Base-by-base conservation (phyloP, 805 yeast genomes). In the Ogataea kodamae region DNA sequence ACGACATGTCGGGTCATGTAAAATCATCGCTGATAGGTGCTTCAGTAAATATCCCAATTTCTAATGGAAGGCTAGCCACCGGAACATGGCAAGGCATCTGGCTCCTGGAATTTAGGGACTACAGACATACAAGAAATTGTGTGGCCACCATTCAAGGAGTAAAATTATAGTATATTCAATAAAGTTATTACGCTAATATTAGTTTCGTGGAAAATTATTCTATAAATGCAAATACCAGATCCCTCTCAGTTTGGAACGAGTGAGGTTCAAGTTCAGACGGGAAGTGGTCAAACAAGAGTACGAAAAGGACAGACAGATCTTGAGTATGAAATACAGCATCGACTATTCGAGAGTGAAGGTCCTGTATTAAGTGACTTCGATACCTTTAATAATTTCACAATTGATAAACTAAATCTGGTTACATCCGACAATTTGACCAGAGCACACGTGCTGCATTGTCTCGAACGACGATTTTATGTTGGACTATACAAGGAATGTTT, bases 81-180 rank as follows among this genome's bases (percentile, higher is more conserved):
- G 94, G 94, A 2, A 84, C 92, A 0, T 85, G 94, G 94, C 94
- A 84, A 54, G 94, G 92, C 0, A 70, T 85, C 25, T 84, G 82
- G 67, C 63, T 81, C 30, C 65, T 83, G 50, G 94, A 84, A 54
- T 84, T 85, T 59, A 68, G 94, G 48, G 65, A 67, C 28, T 70
- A 74, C 55, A 60, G 64, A 46, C 90, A 84, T 50, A 59, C 78
- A 6, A 69, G 94, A 49, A 70, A 70, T 35, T 62, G 83, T 16
- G 78, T 84, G 9, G 89, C 86, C 8, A 83, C 94, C 0, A 68
- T 84, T 44, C 75, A 82, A 46, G 94, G 92, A 3, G 48, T 54
- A 35, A 71, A 65, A 52, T 47, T 49, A 30, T 46, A 28, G 23
- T 25, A 17, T 22, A 12, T 22, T n/a, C n/a, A n/a, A 28, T 14